Percentiles rank a stretch among this genome's conserved stretches.
Conservation (phyloP, 768 basidiomycete species). For the Hebeloma cylindrosporum region DNA sequence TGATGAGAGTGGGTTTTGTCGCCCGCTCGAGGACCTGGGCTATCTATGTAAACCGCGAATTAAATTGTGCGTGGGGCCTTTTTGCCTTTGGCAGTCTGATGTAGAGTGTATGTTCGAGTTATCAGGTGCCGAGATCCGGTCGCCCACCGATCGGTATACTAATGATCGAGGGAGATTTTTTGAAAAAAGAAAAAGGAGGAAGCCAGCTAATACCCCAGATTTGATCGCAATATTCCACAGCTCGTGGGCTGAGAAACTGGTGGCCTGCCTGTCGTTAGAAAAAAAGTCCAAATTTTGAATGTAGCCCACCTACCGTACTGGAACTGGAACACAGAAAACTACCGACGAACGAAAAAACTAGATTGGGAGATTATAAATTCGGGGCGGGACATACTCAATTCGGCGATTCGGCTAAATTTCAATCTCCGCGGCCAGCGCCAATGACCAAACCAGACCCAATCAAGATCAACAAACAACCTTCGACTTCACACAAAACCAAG, state of each 20-base stretch:
- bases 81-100: constrained; percentile 35
- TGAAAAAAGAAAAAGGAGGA: constrained; percentile 18
- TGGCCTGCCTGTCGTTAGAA: no score
- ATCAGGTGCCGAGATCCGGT: constrained; percentile 28
- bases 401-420: constrained; percentile 21
- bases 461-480: constrained; percentile 1
- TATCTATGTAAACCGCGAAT: constrained; percentile 24
- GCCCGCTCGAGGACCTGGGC: constrained; percentile 17
- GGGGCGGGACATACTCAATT: constrained; percentile 28
- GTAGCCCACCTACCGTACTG: background rate
- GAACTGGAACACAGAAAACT: constrained; percentile 7
- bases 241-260: no score
- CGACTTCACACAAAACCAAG: background rate
- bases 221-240: no score
- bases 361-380: constrained; percentile 24
- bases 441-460: constrained; percentile 12
- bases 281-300: no score
- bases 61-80: constrained; percentile 32
- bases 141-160: constrained; percentile 21
- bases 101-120: constrained; percentile 33
- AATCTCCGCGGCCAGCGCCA: constrained; percentile 22
- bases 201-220: no score
- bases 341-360: constrained; percentile 10
- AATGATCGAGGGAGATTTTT: constrained; percentile 23
- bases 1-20: constrained; percentile 25